Evolutionary conservation across 2,329 filamentous ascomycete genomes (phyloP), one percentile per base, ranked within the genome.

Genomic region (Dothideomycetes sp.): DNA sequence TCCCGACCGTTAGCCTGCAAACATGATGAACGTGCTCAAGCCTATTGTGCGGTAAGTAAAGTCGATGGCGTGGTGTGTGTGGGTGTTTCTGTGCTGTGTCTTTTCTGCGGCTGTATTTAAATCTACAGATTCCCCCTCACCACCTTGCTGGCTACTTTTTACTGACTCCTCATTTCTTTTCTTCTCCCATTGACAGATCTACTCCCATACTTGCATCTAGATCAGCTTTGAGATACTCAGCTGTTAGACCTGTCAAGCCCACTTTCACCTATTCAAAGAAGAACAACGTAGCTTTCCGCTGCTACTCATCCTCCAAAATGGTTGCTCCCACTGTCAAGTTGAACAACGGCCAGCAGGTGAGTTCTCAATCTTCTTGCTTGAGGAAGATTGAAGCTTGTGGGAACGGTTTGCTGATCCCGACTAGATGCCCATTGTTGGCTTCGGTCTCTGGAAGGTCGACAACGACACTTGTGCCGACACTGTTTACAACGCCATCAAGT

Each of bases 401-500:
- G n/a, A n/a, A n/a, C n/a, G n/a, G 12, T 7, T 9, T 11, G 12
- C 27, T 41, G 29, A 37, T 18, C 15, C 27, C 30, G 11, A 19
- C 24, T 37, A 82, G 53, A 84, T 84, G 81, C 81, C 80, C 56
- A 74, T 80, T 60, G 79, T 84, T 50, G 81, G 81, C 62, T 84
- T 84, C 59, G 81, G 81, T 45, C 73, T 89, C 51, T 91, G 84
- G 84, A 91, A 91, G 69, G 82, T 91, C 49, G 76, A 77, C 61
- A 82, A 82, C 51, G 73, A 76, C 40, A 78, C 76, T 41, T 79
- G 75, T 57, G 78, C 84, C 53, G 82, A 89, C 53, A 76, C 75
- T 46, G 78, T 89, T 51, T 89, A 89, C 71, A 80, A 87, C 48
- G 70, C 70, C 47, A 77, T 78, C 57, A 76, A 76, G 59, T 64